Conservation (phyloP, 83 land plant genomes). For the Picea abies region DNA sequence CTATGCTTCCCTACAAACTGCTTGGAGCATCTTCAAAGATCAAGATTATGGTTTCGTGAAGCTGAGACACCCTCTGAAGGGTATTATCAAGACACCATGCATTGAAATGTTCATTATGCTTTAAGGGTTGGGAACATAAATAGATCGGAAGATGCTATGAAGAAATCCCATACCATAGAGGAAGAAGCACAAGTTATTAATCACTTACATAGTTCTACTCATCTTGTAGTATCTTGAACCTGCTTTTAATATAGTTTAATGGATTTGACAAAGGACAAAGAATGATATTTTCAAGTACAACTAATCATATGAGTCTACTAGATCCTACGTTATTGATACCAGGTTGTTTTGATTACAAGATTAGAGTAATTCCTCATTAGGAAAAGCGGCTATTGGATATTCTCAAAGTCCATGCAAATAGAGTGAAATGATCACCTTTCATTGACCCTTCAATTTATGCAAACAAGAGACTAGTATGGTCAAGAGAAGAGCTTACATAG, state of each 20-base stretch:
- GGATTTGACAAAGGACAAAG: slow-evolving; percentile 98
- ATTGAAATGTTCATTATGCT: too few relatives aligned
- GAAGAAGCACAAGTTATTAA: too few relatives aligned
- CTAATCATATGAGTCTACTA: slow-evolving; percentile 93
- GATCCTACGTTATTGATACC: slow-evolving; percentile 96
- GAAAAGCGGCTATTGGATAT: slow-evolving; percentile 81
- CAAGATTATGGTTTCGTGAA: too few relatives aligned
- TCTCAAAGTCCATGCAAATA: slow-evolving; percentile 83
- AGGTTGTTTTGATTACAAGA: slow-evolving; percentile 97
- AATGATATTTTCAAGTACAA: slow-evolving; percentile 92
- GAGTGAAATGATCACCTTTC: slow-evolving; percentile 74
- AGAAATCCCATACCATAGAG: too few relatives aligned
- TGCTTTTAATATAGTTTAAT: slow-evolving; percentile 90
- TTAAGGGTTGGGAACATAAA: too few relatives aligned
- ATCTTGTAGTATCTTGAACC: slow-evolving; percentile 43
- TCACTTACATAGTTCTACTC: too few relatives aligned
- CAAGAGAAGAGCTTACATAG: slow-evolving; percentile 90
- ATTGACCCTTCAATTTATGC: slow-evolving; percentile 82
- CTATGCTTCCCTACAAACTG: too few relatives aligned
- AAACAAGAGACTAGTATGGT: slow-evolving; percentile 81
- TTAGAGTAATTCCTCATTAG: slow-evolving; percentile 73
- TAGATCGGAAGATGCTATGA: too few relatives aligned
- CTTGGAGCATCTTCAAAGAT: too few relatives aligned
- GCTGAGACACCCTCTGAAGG: too few relatives aligned
- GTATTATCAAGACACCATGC: too few relatives aligned